Percentiles rank a stretch among this genome's conserved stretches.
These are phyloP conservation scores for Manihot esculenta DNA, from an alignment of 441 rosid genomes.

Conservation along the genomic window DNA sequence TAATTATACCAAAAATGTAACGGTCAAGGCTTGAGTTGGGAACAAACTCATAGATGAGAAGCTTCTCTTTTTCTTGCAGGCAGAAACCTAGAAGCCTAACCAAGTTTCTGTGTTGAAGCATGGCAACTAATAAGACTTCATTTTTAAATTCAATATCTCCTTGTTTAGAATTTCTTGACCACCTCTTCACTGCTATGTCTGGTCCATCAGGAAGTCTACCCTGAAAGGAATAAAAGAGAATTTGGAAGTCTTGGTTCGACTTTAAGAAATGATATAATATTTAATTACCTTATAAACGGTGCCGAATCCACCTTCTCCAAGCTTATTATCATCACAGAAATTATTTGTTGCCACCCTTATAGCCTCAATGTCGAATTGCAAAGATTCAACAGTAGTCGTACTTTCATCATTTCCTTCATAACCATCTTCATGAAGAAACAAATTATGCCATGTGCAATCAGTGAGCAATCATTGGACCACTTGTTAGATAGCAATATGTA, in stretches of 20 bases:
- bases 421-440: not conserved
- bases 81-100: constrained; percentile 45
- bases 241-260: not conserved
- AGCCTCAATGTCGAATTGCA: constrained; percentile 15
- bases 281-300: not conserved
- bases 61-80: constrained; percentile 30
- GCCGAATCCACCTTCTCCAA: constrained; percentile 33
- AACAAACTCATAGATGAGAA: constrained; percentile 38
- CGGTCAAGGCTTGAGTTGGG: constrained; percentile 41
- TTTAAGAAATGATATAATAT: not conserved
- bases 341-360: constrained; percentile 13
- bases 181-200: constrained; percentile 42
- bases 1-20: constrained; percentile 36
- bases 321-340: constrained; percentile 22
- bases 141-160: constrained; percentile 38
- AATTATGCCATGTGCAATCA: too few relatives aligned
- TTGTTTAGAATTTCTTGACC: constrained; percentile 28
- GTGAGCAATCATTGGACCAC: too few relatives aligned
- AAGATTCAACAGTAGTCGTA: constrained; percentile 10
- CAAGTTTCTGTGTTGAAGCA: constrained; percentile 36
- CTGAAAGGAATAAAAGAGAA: constrained; percentile 3
- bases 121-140: constrained; percentile 32
- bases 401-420: not conserved
- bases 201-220: constrained; percentile 36
- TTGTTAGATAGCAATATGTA: too few relatives aligned